Percentiles rank a stretch among this genome's conserved stretches.
These are phyloP conservation scores for Schizonepeta tenuifolia DNA, from an alignment of 257 asterid species.

Conservation along the genomic window DNA sequence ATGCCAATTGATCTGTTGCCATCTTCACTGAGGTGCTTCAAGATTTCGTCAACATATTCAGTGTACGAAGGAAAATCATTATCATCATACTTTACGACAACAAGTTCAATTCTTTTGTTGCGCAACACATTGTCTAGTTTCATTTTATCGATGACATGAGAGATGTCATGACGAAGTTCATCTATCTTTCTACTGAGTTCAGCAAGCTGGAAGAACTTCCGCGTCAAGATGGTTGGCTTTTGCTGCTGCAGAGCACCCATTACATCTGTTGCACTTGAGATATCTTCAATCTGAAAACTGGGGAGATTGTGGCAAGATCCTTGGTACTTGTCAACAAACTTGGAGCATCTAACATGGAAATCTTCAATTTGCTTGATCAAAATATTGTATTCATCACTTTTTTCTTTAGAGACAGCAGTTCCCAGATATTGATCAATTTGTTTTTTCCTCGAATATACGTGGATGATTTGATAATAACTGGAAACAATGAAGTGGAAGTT, in stretches of 20 bases:
- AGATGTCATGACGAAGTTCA: constrained; percentile 6
- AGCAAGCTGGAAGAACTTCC: constrained; percentile 31
- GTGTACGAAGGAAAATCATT: constrained; percentile 14
- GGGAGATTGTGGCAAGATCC: constrained; percentile 16
- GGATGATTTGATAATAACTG: no score
- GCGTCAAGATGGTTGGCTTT: constrained; percentile 30
- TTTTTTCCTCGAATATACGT: constrained; percentile 20
- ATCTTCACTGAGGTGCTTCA: constrained; percentile 16
- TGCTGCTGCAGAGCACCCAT: not conserved
- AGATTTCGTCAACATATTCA: constrained; percentile 6
- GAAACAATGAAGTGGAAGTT: no score
- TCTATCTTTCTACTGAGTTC: constrained; percentile 18
- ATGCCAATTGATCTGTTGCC: constrained; percentile 24
- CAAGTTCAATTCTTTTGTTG: constrained; percentile 16
- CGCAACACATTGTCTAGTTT: not conserved
- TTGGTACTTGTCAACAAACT: not conserved
- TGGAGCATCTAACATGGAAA: not conserved
- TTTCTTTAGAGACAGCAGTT: constrained; percentile 16
- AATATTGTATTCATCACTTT: not conserved
- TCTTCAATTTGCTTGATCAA: not conserved
- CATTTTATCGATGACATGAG: constrained; percentile 2
- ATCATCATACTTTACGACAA: constrained; percentile 21
- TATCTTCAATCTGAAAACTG: not conserved
- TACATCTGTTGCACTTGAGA: not conserved
- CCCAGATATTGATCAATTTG: constrained; percentile 11